Evolutionary conservation across 2,329 filamentous ascomycete species (phyloP).

Genomic region (Colletotrichum filicis): DNA sequence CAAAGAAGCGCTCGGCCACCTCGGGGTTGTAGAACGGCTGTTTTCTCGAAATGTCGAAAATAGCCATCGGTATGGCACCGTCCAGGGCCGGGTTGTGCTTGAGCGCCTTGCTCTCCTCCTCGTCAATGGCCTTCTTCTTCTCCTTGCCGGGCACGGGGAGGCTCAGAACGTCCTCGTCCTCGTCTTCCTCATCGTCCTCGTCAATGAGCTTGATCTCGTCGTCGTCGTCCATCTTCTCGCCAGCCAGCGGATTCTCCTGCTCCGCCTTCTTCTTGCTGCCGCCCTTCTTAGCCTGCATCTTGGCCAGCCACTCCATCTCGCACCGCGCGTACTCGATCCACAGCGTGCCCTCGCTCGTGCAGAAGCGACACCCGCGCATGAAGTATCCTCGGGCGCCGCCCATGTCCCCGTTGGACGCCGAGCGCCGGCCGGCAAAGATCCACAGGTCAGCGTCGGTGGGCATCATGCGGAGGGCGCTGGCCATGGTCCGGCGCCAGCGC

Average conservation of each 20-base stretch:
- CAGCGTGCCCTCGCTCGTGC: conserved; percentile 76
- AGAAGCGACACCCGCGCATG: conserved; percentile 90
- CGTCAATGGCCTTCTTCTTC: conserved; percentile 61
- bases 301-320: conserved; percentile 92
- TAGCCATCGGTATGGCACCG: conserved; percentile 92
- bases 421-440: conserved; percentile 83
- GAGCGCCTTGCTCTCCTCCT: conserved; percentile 61
- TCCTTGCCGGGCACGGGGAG: conserved; percentile 58
- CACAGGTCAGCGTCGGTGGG: conserved; percentile 86
- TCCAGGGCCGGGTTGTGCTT: conserved; percentile 84
- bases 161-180: conserved; percentile 52
- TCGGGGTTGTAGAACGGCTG: conserved; percentile 76
- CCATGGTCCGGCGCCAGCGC: conserved; percentile 72
- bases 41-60: conserved; percentile 88
- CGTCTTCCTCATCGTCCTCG: conserved; percentile 57
- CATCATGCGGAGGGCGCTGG: conserved; percentile 82
- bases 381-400: conserved; percentile 85
- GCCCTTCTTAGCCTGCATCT: conserved; percentile 79
- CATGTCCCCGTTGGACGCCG: conserved; percentile 88
- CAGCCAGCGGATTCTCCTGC: conserved; percentile 52
- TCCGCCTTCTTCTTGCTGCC: conserved; percentile 68
- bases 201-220: conserved; percentile 58
- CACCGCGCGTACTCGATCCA: conserved; percentile 93
- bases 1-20: conserved; percentile 82
- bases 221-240: conserved; percentile 61